A percentile compares a stretch with the other conserved stretches of the same genome.
Evolutionary conservation across 345 rosid genomes (phyloP).

Genomic region (Populus deltoides): DNA sequence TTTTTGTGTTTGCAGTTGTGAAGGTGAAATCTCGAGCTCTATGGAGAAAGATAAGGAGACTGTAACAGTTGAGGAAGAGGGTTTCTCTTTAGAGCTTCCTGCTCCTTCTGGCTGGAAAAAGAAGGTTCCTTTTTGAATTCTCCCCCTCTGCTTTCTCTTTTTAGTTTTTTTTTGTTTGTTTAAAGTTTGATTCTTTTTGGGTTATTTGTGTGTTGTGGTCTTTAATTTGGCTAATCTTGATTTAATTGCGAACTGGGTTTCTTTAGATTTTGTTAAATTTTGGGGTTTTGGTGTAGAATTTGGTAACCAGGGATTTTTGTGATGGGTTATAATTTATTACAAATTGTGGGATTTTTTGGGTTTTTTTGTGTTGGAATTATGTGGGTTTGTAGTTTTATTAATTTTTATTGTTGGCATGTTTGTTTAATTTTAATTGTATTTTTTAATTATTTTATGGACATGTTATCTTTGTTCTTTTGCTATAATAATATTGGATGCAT

Average conservation of each 20-base stretch:
- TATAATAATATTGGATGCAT: background rate
- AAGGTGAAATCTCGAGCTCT: slow-evolving; percentile 19
- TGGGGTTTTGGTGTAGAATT: background rate
- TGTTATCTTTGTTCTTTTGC: background rate
- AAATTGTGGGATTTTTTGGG: background rate
- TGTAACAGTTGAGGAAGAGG: slow-evolving; percentile 28
- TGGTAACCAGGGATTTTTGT: background rate
- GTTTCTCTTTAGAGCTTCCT: slow-evolving; percentile 44
- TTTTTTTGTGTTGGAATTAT: background rate
- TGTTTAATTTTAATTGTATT: background rate
- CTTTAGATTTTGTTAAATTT: background rate
- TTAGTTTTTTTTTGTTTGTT: background rate
- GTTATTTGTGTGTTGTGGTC: background rate
- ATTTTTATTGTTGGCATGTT: background rate
- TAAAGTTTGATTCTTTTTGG: background rate
- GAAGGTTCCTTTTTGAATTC: slow-evolving; percentile 24
- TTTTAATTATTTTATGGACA: background rate
- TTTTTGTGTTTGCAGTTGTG: slow-evolving; percentile 1
- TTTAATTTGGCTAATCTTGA: background rate
- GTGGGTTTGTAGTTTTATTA: background rate
- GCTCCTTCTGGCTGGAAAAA: slow-evolving; percentile 51
- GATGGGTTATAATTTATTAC: background rate
- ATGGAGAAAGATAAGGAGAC: slow-evolving; percentile 17
- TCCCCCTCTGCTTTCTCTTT: background rate
- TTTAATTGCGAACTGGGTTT: background rate